Conservation (phyloP, 495 filamentous ascomycete species). For the Podospora pseudocomata region DNA sequence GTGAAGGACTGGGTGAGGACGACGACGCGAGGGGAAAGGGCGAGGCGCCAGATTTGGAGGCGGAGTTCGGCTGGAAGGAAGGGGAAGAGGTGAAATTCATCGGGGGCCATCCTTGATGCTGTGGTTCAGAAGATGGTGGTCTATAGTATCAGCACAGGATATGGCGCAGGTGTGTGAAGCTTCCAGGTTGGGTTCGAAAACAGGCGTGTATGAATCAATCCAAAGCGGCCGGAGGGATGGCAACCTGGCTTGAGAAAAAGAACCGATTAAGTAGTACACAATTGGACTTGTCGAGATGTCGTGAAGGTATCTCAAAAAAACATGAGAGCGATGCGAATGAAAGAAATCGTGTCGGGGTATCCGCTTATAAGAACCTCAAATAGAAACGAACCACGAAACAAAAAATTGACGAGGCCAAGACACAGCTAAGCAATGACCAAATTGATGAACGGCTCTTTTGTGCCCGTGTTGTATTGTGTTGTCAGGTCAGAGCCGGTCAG, state of each 20-base stretch:
- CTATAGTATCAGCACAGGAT: not conserved
- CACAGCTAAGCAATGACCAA: too few species aligned
- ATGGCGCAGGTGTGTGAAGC: too few species aligned
- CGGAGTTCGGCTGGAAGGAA: conserved; percentile 48
- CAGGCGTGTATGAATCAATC: not conserved
- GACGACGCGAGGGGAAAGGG: conserved; percentile 41
- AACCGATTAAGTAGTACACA: not conserved
- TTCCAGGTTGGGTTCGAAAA: too few species aligned
- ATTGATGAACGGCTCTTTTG: not conserved
- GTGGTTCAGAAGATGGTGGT: conserved; percentile 2
- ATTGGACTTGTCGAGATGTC: not conserved
- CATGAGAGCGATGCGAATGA: not conserved
- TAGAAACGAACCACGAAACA: not conserved
- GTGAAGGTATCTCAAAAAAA: not conserved
- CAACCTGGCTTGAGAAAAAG: not conserved
- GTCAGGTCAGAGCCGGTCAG: not conserved
- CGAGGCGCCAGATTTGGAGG: conserved; percentile 46
- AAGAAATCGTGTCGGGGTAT: not conserved
- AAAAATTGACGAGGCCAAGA: not conserved
- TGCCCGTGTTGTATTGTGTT: not conserved
- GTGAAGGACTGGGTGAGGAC: conserved; percentile 37
- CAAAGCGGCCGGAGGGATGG: not conserved
- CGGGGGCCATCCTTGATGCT: conserved; percentile 13
- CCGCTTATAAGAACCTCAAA: not conserved
- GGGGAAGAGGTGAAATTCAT: conserved; percentile 41